Evolutionary conservation across 805 yeast species (phyloP), one percentile per base, ranked within the genome.

Genomic region (Clavispora vitiphila): DNA sequence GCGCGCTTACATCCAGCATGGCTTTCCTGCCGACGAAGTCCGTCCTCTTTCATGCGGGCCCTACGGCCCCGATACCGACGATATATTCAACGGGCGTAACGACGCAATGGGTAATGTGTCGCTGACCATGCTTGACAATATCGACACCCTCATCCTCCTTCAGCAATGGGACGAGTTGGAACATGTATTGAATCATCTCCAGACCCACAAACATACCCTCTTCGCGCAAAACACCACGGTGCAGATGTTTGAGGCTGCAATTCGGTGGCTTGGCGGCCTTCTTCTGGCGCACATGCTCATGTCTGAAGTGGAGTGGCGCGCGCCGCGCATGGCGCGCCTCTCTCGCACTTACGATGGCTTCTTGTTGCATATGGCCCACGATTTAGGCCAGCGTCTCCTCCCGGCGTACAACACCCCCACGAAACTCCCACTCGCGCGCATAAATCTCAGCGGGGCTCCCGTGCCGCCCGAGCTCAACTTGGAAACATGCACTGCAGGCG

Each of bases 401-500:
- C 77, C 83, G 1, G 87, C 95, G 0, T 90, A 80, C 55, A 72
- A 77, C 34, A 80, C 89, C 0, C 56, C 72, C 2, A 65, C 77
- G 0, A 81, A 81, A 0, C 69, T 89, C 7, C 96, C 96, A 0
- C 69, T 74, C n/a, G 88, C 98, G 0, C 65, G 97, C 46, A 77
- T 87, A 8, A 87, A 90, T 56, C 58, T 90, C 19, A 64, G 64
- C 14, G 51, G 65, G 18, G 91, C 90, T 0, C 61, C 26, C 39
- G 64, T 81, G 0, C 78, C 84, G 0, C 45, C 60, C 6, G 54
- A 57, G 1, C 46, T 77, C 5, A 72, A 76, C 38, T 49, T 66
- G 10, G 95, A 86, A 46, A 89, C 89, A 6, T 89, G 96, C 57
- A 77, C 89, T 0, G 84, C 96, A 0, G 97, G 96, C 2, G 91